Evolutionary conservation across 257 asterid species (phyloP).

Genomic region (Knoxia roxburghii): DNA sequence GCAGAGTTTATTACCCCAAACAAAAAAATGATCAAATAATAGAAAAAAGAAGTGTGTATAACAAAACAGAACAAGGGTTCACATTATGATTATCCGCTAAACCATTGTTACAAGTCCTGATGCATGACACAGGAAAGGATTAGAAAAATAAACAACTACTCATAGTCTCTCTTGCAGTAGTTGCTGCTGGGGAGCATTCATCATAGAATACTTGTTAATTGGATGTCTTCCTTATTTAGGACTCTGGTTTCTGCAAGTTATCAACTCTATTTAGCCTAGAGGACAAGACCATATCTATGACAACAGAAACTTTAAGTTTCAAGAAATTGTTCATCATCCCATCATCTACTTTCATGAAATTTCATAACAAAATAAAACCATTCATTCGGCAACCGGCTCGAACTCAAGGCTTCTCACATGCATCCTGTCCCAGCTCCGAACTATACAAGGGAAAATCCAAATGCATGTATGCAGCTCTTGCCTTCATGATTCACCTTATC

Average conservation of each 20-base stretch:
- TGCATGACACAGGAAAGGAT: no score
- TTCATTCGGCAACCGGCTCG: no score
- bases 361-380: no score
- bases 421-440: no score
- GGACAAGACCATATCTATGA: neutral
- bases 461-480: neutral
- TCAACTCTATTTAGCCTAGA: neutral
- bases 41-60: no score
- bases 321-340: neutral
- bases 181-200: neutral
- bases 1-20: no score
- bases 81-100: no score
- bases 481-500: neutral
- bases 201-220: neutral
- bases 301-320: neutral
- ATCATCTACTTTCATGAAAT: neutral
- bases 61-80: no score
- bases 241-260: neutral
- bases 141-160: neutral
- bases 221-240: neutral
- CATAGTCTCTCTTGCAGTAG: neutral
- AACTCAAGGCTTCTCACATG: no score
- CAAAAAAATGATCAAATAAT: no score
- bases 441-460: neutral
- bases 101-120: no score